Evolutionary conservation across 306 rosid genomes (phyloP).

Genomic region (Boehmeria nivea): DNA sequence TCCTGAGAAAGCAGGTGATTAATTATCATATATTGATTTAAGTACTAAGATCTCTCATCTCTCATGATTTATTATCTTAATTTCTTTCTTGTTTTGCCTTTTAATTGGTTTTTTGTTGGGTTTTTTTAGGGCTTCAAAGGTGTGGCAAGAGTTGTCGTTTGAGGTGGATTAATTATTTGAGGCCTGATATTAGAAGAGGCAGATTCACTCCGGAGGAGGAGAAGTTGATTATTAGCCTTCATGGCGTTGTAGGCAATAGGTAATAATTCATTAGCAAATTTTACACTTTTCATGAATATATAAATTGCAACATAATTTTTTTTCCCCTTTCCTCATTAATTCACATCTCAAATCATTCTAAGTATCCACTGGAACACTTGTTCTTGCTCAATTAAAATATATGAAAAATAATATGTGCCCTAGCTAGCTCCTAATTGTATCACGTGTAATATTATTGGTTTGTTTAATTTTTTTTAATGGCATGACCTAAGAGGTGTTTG

Average conservation of each 20-base stretch:
- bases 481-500: background rate
- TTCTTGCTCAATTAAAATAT: background rate
- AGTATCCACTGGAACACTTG: too few relatives aligned
- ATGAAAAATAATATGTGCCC: background rate
- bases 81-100: background rate
- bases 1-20: slow-evolving; percentile 85
- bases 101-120: too few relatives aligned
- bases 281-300: background rate
- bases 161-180: slow-evolving; percentile 97
- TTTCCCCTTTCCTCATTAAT: too few relatives aligned
- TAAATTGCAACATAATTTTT: too few relatives aligned
- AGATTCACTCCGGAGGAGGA: slow-evolving; percentile 93
- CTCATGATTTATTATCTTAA: background rate
- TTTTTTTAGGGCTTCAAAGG: slow-evolving; percentile 83
- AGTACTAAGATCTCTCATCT: too few relatives aligned
- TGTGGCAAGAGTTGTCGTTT: slow-evolving; percentile 97
- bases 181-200: slow-evolving; percentile 98
- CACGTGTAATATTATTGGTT: background rate
- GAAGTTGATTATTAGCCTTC: slow-evolving; percentile 90
- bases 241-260: slow-evolving; percentile 98
- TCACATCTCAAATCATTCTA: too few relatives aligned
- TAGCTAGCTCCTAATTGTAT: background rate
- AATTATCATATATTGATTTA: background rate
- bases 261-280: slow-evolving; percentile 2
- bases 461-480: background rate